Conservation (phyloP, 2,329 filamentous ascomycete genomes). For the Colletotrichum higginsianum region DNA sequence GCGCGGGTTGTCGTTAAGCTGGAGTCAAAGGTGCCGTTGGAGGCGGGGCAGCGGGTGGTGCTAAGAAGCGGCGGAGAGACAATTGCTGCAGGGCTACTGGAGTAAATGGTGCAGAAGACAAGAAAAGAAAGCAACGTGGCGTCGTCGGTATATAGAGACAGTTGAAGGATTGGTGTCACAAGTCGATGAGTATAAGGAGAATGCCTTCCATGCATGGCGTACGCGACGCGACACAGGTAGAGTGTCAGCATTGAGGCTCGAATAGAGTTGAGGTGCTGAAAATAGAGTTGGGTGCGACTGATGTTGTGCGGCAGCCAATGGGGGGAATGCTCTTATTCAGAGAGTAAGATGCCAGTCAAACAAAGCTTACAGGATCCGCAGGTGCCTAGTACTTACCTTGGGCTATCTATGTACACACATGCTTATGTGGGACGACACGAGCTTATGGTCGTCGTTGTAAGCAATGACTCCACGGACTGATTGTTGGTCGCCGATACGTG, state of each 20-base stretch:
- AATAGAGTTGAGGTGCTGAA: conserved; percentile 33
- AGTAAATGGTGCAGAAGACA: conserved; percentile 60
- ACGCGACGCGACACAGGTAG: not conserved
- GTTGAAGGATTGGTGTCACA: not conserved
- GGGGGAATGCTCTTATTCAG: conserved; percentile 10
- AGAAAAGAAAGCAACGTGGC: conserved; percentile 20
- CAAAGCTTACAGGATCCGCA: conserved; percentile 9
- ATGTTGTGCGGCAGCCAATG: conserved; percentile 20
- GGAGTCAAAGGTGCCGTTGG: conserved; percentile 81
- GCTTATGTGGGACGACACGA: too few relatives aligned
- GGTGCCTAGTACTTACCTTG: not conserved
- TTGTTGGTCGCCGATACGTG: not conserved
- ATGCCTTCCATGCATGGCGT: conserved; percentile 14
- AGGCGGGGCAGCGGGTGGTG: conserved; percentile 85
- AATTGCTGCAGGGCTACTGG: conserved; percentile 88
- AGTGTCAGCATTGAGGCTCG: conserved; percentile 25
- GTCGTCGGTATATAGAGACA: not conserved
- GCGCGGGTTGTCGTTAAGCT: conserved; percentile 84
- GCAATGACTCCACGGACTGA: not conserved
- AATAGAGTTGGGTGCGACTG: conserved; percentile 36
- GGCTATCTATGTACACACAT: not conserved
- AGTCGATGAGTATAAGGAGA: not conserved
- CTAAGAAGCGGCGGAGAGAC: conserved; percentile 86
- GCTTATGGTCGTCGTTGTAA: not conserved
- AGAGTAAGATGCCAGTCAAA: conserved; percentile 5